Evolutionary conservation across 2,329 filamentous ascomycete genomes (phyloP), one percentile per base, ranked within the genome.

Genomic region (Cyphellophora europaea): DNA sequence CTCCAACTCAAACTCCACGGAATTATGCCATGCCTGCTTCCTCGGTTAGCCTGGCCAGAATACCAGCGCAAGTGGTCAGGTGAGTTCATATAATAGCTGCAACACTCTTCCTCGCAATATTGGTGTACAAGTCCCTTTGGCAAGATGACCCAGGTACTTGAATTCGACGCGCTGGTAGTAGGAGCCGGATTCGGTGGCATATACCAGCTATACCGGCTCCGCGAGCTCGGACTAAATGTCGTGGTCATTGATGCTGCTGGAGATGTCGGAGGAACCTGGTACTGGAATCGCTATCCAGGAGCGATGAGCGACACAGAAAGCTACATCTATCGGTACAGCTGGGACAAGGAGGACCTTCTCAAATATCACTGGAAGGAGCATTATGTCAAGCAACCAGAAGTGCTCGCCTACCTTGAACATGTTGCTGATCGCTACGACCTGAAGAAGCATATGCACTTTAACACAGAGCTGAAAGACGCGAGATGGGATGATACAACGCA

Each of bases 191-290:
- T 52, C 31, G 44, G 63, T 19, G 68, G 68, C n/a, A 54, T 71
- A 17, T 72, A 67, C 37, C 64, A 65, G 54, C 62, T 73, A 16
- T 65, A 72, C 42, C 62, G 64, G 0, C 60, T 73, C 6, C 66
- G 69, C 2, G 64, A 72, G 8, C 56, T 59, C 5, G 71, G 71
- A 1, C 52, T 65, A 19, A 65, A 63, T 6, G 54, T 61, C 2
- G 58, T 63, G 13, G 58, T 75, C 13, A 68, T 67, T 41, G 73
- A 77, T 41, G 67, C 68, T 0, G 72, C 65, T 5, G 57, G 59
- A 4, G 62, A 66, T 29, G 49, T 61, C 0, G 42, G 44, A 19
- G 57, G 57, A 11, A 54, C 56, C 11, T 61, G 57, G 57, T 55
- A 55, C 39, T 57, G 56, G 54, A 56, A 53, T 32, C 48, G 49